Base-by-base conservation (phyloP, 2,329 filamentous ascomycete species). In the Berkeleyomyces rouxiae region DNA sequence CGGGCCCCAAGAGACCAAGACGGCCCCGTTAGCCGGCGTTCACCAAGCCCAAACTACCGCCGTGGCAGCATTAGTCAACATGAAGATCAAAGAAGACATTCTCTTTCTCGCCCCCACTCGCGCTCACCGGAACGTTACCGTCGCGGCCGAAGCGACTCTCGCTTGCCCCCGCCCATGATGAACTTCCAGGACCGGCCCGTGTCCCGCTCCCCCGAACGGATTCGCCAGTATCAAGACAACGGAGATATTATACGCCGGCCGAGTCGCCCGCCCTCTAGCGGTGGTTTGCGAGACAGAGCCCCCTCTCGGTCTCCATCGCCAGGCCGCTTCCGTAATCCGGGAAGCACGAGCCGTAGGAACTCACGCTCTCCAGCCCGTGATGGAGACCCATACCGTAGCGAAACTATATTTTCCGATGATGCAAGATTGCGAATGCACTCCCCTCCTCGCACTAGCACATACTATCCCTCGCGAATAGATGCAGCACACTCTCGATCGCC, bases 161-260 rank as follows among this genome's bases (percentile, higher is more conserved):
- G 31, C 33, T 62, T 53, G 39, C 62, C 62, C n/a, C 47, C 49
- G 36, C 46, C 16, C 13, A 55, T 60, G 13, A 13, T 44, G 9
- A 47, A 47, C n/a, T 58, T 39, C 36, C 61, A 51, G 6, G 13
- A 62, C n/a, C 44, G 61, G 37, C 55, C 61, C 3, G 49, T 62
- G 42, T 64, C 60, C 23, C 60, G 55, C 9, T 57, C 37, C 2
- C 63, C 60, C 36, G 51, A 55, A 7, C 51, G 51, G 4, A 55
- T 55, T 36, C 51, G 51, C 13, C n/a, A 37, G 33, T 55, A 55
- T 4, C 7, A 37, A 16, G 39, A 36, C 13, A 55, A 55, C 51
- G n/a, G 33, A 3, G 51, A 39, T 31, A 31, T 55, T 55, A 36
- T 11, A 9, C 31, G 33, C 10, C 51, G 39, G n/a, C 51, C 36